These are phyloP conservation scores for Naumovozyma baii DNA, from an alignment of 805 yeast species.

Conservation along the genomic window DNA sequence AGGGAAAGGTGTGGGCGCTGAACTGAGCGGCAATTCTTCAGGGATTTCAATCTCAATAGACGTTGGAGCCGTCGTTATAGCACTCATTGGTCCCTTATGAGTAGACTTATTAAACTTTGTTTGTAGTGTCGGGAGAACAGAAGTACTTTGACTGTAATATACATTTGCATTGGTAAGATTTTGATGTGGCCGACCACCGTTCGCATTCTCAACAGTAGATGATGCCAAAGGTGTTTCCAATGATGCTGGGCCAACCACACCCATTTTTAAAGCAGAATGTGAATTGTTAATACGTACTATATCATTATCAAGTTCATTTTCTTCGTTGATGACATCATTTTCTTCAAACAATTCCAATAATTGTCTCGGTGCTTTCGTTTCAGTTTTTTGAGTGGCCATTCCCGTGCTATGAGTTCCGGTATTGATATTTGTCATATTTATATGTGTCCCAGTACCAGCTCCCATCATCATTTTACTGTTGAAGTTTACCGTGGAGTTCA, in stretches of 20 bases:
- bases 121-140: conserved; percentile 22
- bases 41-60: conserved; percentile 66
- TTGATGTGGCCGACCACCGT: conserved; percentile 11
- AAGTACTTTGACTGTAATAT: conserved; percentile 23
- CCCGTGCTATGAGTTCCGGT: conserved; percentile 18
- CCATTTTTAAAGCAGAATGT: conserved; percentile 10
- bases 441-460: conserved; percentile 25
- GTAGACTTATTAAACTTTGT: conserved; percentile 20
- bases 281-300: conserved; percentile 13
- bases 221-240: conserved; percentile 6
- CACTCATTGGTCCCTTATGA: conserved; percentile 18
- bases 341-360: conserved; percentile 62
- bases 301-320: conserved; percentile 11
- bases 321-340: conserved; percentile 25
- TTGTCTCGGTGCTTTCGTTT: conserved; percentile 55
- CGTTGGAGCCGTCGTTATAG: conserved; percentile 37
- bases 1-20: conserved; percentile 13
- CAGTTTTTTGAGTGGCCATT: conserved; percentile 24
- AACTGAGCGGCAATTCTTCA: conserved; percentile 27
- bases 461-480: conserved; percentile 16
- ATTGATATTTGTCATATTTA: conserved; percentile 13
- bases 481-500: conserved; percentile 12
- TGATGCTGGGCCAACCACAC: conserved; percentile 1
- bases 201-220: conserved; percentile 2
- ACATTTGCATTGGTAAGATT: conserved; percentile 9